Conservation (phyloP, 2,329 filamentous ascomycete genomes). For the Ceratocystis harringtonii region DNA sequence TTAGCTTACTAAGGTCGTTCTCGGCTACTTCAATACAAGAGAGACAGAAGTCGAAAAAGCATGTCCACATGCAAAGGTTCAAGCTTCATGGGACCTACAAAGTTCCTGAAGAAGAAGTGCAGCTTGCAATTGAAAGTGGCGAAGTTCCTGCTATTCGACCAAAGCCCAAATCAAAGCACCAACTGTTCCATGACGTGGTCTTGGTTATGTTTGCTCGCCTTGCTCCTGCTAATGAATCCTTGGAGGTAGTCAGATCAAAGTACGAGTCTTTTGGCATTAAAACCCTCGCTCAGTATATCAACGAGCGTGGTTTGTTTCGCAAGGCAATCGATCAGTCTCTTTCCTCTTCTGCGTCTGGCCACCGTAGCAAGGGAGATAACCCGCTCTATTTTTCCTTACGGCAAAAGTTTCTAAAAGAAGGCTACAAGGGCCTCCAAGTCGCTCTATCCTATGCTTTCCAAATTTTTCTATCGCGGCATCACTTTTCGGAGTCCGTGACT, state of each 20-base stretch:
- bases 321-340: conserved; percentile 32
- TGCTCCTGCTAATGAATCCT: conserved; percentile 14
- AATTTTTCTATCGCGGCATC: conserved; percentile 42
- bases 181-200: conserved; percentile 17
- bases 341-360: conserved; percentile 28
- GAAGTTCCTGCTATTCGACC: conserved; percentile 9
- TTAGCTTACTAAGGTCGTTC: not conserved
- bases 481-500: conserved; percentile 41
- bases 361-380: conserved; percentile 27
- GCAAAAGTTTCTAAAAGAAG: conserved; percentile 41
- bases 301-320: conserved; percentile 33
- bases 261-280: conserved; percentile 19
- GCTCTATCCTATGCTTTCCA: conserved; percentile 56
- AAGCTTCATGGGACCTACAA: conserved; percentile 9
- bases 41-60: not conserved
- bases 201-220: conserved; percentile 13
- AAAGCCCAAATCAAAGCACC: conserved; percentile 13
- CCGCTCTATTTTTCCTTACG: conserved; percentile 44
- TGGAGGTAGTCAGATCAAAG: conserved; percentile 15
- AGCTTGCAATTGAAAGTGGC: conserved; percentile 10
- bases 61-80: conserved; percentile 6
- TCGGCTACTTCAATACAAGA: not conserved
- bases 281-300: conserved; percentile 29
- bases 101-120: not conserved
- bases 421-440: conserved; percentile 35